Base-by-base conservation (phyloP, 1,284 basidiomycete species). In the Microbotryum violaceum region DNA sequence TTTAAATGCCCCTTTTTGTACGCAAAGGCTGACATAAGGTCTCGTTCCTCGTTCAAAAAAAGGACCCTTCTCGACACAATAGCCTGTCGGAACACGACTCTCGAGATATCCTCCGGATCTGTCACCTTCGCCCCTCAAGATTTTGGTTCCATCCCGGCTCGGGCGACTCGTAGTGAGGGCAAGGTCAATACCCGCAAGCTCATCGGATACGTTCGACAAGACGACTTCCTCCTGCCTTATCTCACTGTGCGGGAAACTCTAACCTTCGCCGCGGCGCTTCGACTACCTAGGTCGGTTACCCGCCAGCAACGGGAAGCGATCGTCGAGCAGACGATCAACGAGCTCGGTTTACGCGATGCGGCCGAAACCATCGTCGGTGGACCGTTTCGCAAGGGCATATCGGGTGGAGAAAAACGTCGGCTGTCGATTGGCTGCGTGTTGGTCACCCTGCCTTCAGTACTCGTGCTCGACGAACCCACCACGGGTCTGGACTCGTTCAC, bases 401-500 rank as follows among this genome's bases (percentile, higher is more conserved):
- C 86, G 61, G 90, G 89, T 18, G 89, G 89, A 23, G 89, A 92
- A 75, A 87, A 87, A 79, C 71, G 76, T 49, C 80, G 90, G 49
- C 83, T 93, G 20, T 87, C 84, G 57, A 91, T 93, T 62, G 89
- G 90, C 9, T 79, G 90, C 58, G 87, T 68, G 0, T 63, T 70
- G 9, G 65, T 92, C 56, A 85, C 87, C 0, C 78, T 82, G 42
- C 89, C 89, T 0, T 88, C 89, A 70, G 80, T 92, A 8, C 75
- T 92, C 50, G 82, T 91, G 29, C 79, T 91, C 27, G 90, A 93
- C 73, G 89, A 89, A 71, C 88, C 88, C 8, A 89, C 88, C 1
- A 77, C 75, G 3, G 78, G 77, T 6, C 71, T 76, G 44, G 81
- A 82, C 64, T 77, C 79, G 0, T 80, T 78, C 60, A 80, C 80